These are phyloP conservation scores for Saturnispora kantuleensis DNA, from an alignment of 805 yeast genomes.

Conservation along the genomic window DNA sequence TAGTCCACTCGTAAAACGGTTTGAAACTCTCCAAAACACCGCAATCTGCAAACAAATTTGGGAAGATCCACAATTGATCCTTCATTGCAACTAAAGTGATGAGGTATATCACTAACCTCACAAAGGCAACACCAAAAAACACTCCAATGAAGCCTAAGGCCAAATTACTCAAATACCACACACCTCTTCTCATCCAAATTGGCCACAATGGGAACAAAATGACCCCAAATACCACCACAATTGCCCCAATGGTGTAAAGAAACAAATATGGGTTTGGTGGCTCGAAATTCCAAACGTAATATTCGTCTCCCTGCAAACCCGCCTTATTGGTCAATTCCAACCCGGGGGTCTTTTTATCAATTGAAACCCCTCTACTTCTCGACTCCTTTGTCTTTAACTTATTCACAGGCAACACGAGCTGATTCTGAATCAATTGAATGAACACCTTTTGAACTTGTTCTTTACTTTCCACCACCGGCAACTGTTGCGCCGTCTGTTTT, in stretches of 20 bases:
- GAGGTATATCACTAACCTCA: slow-evolving; percentile 62
- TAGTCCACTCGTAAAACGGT: slow-evolving; percentile 79
- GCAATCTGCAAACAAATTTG: slow-evolving; percentile 90
- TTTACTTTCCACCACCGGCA: slow-evolving; percentile 26
- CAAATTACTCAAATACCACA: slow-evolving; percentile 80
- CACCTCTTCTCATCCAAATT: slow-evolving; percentile 72
- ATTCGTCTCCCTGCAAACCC: slow-evolving; percentile 50
- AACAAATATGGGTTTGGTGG: slow-evolving; percentile 60
- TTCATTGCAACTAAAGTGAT: slow-evolving; percentile 48
- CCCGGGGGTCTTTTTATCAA: slow-evolving; percentile 55
- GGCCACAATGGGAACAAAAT: slow-evolving; percentile 96
- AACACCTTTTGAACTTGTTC: slow-evolving; percentile 51
- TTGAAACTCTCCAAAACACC: slow-evolving; percentile 87
- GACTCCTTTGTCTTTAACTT: slow-evolving; percentile 66
- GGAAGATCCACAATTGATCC: slow-evolving; percentile 92
- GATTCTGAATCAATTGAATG: slow-evolving; percentile 58
- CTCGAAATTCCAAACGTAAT: slow-evolving; percentile 76
- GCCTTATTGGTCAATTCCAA: slow-evolving; percentile 49
- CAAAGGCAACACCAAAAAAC: slow-evolving; percentile 69
- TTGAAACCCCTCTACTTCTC: slow-evolving; percentile 49
- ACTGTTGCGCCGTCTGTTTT: slow-evolving; percentile 29
- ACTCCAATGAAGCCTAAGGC: slow-evolving; percentile 61
- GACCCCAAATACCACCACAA: slow-evolving; percentile 52
- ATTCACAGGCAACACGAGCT: slow-evolving; percentile 63
- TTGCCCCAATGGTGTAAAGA: slow-evolving; percentile 52